Base-by-base conservation (phyloP, 2,329 filamentous ascomycete genomes). In the Plectosphaerella sp. region DNA sequence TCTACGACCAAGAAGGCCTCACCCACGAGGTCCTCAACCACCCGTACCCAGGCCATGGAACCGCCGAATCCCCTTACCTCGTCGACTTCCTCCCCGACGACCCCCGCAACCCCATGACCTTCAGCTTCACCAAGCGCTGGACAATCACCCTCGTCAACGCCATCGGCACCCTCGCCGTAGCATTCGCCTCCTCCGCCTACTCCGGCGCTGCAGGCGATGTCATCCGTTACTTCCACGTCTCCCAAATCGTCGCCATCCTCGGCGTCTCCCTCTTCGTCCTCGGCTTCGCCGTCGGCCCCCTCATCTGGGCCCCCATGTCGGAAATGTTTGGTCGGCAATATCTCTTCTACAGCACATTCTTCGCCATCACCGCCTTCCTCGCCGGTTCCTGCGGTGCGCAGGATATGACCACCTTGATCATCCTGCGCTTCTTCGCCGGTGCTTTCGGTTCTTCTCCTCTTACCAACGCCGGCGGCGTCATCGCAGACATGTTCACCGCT, bases 161-260 rank as follows among this genome's bases (percentile, higher is more conserved):
- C 12, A 60, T 87, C 25, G 82, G 87, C 14, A 87, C 86, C 1
- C 75, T 91, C 43, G 85, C 78, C 25, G 85, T 90, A 28, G 75
- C 88, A 3, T 87, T 91, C 59, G 81, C 83, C 50, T 88, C 84
- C 16, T 86, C 83, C 1, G 86, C 86, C 33, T 88, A 83, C 65
- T 81, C 80, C 4, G 82, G 82, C 12, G 82, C 81, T 46, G 64
- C 84, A 14, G 52, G 58, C 9, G 70, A 82, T 47, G 74, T 89
- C 50, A 72, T 84, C 14, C 43, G 55, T 1, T 72, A 83, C 35
- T 88, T 89, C 57, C 52, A 68, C 12, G 73, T 82, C 25, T 71
- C 68, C 1, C 59, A 59, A 1, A 79, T 81, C 58, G 67, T 86
- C 8, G 78, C 76, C 39, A 84, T 81, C 22, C 72, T 87, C 2